Percentiles rank a stretch among this genome's conserved stretches.
Conservation (phyloP, 2,329 filamentous ascomycete genomes). For the Aspergillus unguis region DNA sequence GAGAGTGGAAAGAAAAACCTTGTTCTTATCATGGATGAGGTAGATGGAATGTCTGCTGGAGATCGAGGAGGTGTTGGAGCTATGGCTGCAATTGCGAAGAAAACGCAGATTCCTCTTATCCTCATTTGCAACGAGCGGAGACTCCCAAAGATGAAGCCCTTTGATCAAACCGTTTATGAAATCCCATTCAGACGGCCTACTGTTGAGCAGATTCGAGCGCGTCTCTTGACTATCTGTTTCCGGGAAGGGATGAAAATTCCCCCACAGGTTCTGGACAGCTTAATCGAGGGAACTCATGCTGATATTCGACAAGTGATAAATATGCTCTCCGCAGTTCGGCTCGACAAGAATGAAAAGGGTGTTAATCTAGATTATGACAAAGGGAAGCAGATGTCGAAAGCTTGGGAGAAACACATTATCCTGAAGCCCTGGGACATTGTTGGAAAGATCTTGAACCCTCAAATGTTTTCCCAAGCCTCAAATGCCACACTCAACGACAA, state of each 20-base stretch:
- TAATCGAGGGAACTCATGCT: slow-evolving; percentile 92
- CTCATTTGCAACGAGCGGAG: slow-evolving; percentile 95
- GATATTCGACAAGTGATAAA: slow-evolving; percentile 98
- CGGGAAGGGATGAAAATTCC: slow-evolving; percentile 86
- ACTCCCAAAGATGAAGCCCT: slow-evolving; percentile 96
- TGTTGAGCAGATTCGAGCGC: slow-evolving; percentile 82
- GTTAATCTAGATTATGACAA: slow-evolving; percentile 72
- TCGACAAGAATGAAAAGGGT: slow-evolving; percentile 64
- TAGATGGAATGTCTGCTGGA: slow-evolving; percentile 97
- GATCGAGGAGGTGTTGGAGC: slow-evolving; percentile 95
- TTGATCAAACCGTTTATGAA: slow-evolving; percentile 81
- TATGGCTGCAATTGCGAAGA: slow-evolving; percentile 89
- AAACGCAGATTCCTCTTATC: slow-evolving; percentile 90
- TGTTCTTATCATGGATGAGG: slow-evolving; percentile 97
- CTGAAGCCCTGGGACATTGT: slow-evolving; percentile 98
- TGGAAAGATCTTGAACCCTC: slow-evolving; percentile 82
- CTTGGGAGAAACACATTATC: slow-evolving; percentile 96
- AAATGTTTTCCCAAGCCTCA: slow-evolving; percentile 78
- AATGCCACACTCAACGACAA: slow-evolving; percentile 93
- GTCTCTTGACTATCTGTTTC: slow-evolving; percentile 93
- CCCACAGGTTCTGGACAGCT: slow-evolving; percentile 76
- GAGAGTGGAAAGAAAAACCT: slow-evolving; percentile 85
- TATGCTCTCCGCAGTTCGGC: slow-evolving; percentile 91
- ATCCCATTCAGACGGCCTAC: slow-evolving; percentile 85
- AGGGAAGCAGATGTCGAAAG: slow-evolving; percentile 90